These are phyloP conservation scores for Phytophthora megakarya DNA, from an alignment of 352 stramenopile genomes.

Conservation along the genomic window DNA sequence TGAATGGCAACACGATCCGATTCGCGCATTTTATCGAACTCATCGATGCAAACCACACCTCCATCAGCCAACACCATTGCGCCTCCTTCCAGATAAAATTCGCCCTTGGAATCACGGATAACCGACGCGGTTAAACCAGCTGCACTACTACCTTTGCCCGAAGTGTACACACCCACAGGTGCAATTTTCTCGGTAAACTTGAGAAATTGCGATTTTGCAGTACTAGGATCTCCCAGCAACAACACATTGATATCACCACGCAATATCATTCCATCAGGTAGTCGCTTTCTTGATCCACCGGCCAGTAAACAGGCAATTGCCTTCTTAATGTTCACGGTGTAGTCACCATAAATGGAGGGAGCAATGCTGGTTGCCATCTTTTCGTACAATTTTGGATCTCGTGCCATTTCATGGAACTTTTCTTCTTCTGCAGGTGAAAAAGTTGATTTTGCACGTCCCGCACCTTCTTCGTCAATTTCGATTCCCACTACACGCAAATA, in stretches of 20 bases:
- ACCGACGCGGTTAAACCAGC: conserved; percentile 98
- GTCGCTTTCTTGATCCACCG: conserved; percentile 91
- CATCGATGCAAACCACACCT: conserved; percentile 98
- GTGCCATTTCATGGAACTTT: conserved; percentile 94
- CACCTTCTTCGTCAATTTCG: conserved; percentile 92
- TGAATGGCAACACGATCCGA: conserved; percentile 98
- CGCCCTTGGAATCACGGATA: conserved; percentile 93
- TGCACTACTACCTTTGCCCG: conserved; percentile 97
- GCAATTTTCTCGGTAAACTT: conserved; percentile 98
- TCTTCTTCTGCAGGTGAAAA: conserved; percentile 98
- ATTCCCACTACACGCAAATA: conserved; percentile 98
- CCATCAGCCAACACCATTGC: conserved; percentile 98
- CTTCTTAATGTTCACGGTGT: conserved; percentile 98
- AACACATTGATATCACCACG: conserved; percentile 99
- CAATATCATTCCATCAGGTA: conserved; percentile 97
- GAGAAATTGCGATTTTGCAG: conserved; percentile 98
- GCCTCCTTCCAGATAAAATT: conserved; percentile 98
- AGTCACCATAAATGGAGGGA: conserved; percentile 95
- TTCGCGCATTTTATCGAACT: conserved; percentile 96
- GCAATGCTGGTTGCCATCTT: conserved; percentile 92
- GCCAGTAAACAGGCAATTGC: conserved; percentile 96
- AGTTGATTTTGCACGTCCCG: conserved; percentile 85
- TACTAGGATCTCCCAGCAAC: conserved; percentile 97
- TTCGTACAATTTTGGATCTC: conserved; percentile 92
- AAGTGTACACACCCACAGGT: conserved; percentile 98